A percentile compares a stretch with the other conserved stretches of the same genome.
Conservation (phyloP, 2,329 filamentous ascomycete species). For the Penicillium sp. region DNA sequence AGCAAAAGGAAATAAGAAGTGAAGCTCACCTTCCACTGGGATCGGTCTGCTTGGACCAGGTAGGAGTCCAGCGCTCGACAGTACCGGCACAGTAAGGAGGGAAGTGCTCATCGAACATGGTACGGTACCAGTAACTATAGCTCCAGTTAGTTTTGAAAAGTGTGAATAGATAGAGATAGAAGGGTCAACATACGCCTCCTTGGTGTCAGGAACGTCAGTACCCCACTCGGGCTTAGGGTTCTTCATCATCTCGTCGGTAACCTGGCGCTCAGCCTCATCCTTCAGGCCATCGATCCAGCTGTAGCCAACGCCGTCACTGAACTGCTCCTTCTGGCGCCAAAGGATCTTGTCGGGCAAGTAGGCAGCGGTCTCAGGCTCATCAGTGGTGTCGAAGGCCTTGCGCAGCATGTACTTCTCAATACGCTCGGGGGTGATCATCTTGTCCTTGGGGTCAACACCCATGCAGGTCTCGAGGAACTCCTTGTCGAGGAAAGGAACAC, state of each 20-base stretch:
- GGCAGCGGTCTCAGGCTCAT: constrained; percentile 74
- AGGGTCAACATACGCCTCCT: constrained; percentile 72
- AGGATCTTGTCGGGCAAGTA: constrained; percentile 97
- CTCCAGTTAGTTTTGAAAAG: constrained; percentile 17
- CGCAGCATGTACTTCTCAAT: constrained; percentile 98
- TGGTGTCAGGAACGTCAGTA: constrained; percentile 85
- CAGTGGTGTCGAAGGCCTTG: constrained; percentile 92
- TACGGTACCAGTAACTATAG: constrained; percentile 86
- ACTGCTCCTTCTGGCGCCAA: constrained; percentile 99
- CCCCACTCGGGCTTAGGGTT: constrained; percentile 98
- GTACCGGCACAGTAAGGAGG: constrained; percentile 86
- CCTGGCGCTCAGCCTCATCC: constrained; percentile 83
- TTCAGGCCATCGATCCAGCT: constrained; percentile 98
- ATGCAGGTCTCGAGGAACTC: constrained; percentile 89
- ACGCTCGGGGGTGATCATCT: constrained; percentile 86
- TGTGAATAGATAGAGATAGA: background rate
- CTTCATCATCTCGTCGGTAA: constrained; percentile 97
- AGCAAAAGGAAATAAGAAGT: background rate
- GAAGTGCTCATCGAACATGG: constrained; percentile 99
- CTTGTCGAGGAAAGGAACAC: constrained; percentile 97
- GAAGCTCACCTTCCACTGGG: constrained; percentile 76
- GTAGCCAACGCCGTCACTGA: constrained; percentile 97
- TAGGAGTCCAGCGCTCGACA: constrained; percentile 95
- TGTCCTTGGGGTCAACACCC: constrained; percentile 91
- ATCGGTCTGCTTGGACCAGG: constrained; percentile 94